Conservation (phyloP, 2,329 filamentous ascomycete genomes). For the Rhytidhysteron rufulum region DNA sequence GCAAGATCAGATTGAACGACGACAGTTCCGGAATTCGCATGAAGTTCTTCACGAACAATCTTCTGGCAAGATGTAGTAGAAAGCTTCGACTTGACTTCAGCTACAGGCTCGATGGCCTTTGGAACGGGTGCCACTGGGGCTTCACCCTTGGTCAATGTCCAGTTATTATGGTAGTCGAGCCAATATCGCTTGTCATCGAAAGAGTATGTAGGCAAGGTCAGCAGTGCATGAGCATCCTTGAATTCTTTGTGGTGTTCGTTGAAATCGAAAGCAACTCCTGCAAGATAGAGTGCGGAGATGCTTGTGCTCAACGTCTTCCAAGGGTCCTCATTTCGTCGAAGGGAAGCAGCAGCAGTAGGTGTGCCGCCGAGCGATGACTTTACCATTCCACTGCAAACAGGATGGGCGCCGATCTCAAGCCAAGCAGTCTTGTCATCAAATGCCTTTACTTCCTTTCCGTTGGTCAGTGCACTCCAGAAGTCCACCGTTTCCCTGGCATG, state of each 20-base stretch:
- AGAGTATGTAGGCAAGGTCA: conserved; percentile 64
- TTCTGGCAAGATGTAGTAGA: conserved; percentile 64
- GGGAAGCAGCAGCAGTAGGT: conserved; percentile 55
- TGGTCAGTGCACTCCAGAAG: conserved; percentile 60
- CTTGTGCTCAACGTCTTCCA: conserved; percentile 62
- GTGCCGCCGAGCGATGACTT: conserved; percentile 58
- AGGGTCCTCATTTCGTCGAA: conserved; percentile 59
- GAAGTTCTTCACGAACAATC: conserved; percentile 60
- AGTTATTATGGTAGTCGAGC: conserved; percentile 69
- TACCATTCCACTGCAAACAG: conserved; percentile 65
- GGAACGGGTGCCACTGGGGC: conserved; percentile 40
- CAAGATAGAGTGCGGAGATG: conserved; percentile 57
- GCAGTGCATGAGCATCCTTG: conserved; percentile 53
- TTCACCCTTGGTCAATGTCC: conserved; percentile 66
- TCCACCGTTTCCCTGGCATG: conserved; percentile 67
- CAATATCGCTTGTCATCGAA: conserved; percentile 72
- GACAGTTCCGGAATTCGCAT: conserved; percentile 56
- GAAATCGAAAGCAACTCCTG: conserved; percentile 65
- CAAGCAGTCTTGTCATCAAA: conserved; percentile 66
- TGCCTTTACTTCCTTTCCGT: conserved; percentile 54
- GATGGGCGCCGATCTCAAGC: conserved; percentile 72
- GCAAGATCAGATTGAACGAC: conserved; percentile 65
- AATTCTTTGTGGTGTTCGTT: conserved; percentile 66
- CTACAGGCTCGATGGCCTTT: conserved; percentile 37
- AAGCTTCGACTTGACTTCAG: conserved; percentile 51